Evolutionary conservation across 2,329 filamentous ascomycete species (phyloP).

Genomic region (Podosphaera aphanis): DNA sequence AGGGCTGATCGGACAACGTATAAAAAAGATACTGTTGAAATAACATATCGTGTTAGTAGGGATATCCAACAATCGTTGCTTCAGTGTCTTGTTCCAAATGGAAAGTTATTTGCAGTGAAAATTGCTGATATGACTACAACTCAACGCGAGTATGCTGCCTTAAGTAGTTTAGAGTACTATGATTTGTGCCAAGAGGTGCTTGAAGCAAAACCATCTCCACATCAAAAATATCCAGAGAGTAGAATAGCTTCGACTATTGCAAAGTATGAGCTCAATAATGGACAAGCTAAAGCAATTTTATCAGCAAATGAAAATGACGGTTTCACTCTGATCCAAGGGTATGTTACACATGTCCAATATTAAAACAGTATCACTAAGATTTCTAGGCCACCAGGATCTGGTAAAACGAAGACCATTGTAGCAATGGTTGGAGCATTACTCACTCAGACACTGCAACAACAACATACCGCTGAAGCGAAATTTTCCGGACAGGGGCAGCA

Average conservation of each 20-base stretch:
- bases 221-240: slow-evolving; percentile 58
- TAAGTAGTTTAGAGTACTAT: slow-evolving; percentile 83
- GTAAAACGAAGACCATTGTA: slow-evolving; percentile 95
- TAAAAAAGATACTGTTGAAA: slow-evolving; percentile 61
- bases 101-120: slow-evolving; percentile 51
- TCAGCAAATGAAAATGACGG: slow-evolving; percentile 89
- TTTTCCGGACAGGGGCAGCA: slow-evolving; percentile 1
- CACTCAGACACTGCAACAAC: slow-evolving; percentile 24
- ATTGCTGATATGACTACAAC: slow-evolving; percentile 85
- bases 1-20: slow-evolving; percentile 58
- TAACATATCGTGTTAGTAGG: slow-evolving; percentile 64
- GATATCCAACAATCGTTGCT: slow-evolving; percentile 25
- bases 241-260: slow-evolving; percentile 43
- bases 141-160: slow-evolving; percentile 80
- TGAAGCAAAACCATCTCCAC: slow-evolving; percentile 68
- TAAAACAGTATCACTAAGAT: slow-evolving; percentile 2
- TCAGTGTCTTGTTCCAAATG: slow-evolving; percentile 41
- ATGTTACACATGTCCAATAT: slow-evolving; percentile 13
- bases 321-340: slow-evolving; percentile 87
- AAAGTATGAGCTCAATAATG: slow-evolving; percentile 66
- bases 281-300: slow-evolving; percentile 76
- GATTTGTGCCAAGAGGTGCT: slow-evolving; percentile 86
- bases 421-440: slow-evolving; percentile 82
- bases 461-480: slow-evolving; percentile 4
- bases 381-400: slow-evolving; percentile 67